Base-by-base conservation (phyloP, 2,329 filamentous ascomycete species). In the Fusarium anguioides region DNA sequence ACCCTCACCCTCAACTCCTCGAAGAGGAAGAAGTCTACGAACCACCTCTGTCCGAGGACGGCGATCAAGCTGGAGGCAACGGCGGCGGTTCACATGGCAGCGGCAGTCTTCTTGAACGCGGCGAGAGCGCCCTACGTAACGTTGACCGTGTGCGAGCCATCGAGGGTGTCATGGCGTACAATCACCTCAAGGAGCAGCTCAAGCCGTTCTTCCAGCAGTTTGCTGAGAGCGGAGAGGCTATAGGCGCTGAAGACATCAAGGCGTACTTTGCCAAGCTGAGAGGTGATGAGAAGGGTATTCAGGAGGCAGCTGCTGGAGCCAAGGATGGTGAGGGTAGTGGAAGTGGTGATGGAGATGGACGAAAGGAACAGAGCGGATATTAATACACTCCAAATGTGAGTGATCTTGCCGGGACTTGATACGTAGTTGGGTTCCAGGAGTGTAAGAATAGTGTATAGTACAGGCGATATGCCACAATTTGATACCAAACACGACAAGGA, bases 161-260 rank as follows among this genome's bases (percentile, higher is more conserved):
- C 55, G 92, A 99, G 77, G 96, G 96, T 17, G 95, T 97, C 42
- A 97, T 98, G 94, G 95, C 94, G 1, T 99, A 98, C 80, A 97
- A 98, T 74, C 91, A 97, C 73, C 86, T 99, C 61, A 96, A 96
- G 75, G 94, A 98, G 75, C 94, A 95, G 76, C 88, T 99, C n/a
- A 97, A 95, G 82, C 90, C 90, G 0, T 98, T 99, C 77, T 88
- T 99, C 73, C 89, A 94, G 79, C 91, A 96, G 40, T 99, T 97
- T 76, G 96, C 96, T 1, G 93, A 97, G 75, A 96, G 91, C 65
- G 95, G 95, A 2, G 83, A 92, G 77, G 89, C 92, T 0, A 94
- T 99, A 21, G 90, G 93, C 3, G 95, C 95, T 2, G 96, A 99
- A 75, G 94, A 98, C 79, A 96, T 99, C 79, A 99, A 97, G 79